Evolutionary conservation across 2,329 filamentous ascomycete species (phyloP).

Genomic region (Elsinoe ampelina): DNA sequence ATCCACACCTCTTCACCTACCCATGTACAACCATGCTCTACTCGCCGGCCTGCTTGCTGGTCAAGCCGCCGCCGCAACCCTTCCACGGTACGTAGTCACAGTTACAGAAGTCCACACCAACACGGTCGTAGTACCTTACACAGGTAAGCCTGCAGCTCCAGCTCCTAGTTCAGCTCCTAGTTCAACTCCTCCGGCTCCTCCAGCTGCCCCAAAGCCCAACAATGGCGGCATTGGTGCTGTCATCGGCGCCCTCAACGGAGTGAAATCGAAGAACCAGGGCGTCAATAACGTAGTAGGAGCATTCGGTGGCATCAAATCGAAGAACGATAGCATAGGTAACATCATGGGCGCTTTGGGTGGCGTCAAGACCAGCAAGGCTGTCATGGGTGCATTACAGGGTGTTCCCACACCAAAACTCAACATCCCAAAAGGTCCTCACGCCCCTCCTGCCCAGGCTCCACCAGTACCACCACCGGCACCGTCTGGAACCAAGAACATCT

Average conservation of each 20-base stretch:
- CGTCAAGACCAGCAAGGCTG: background rate
- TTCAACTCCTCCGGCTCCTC: background rate
- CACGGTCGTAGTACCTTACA: slow-evolving; percentile 7
- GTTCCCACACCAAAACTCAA: background rate
- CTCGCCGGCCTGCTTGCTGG: slow-evolving; percentile 14
- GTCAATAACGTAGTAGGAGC: background rate
- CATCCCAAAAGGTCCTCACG: background rate
- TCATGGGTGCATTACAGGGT: background rate
- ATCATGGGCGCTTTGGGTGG: slow-evolving; percentile 1
- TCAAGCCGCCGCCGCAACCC: slow-evolving; percentile 12
- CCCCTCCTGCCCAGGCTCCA: background rate
- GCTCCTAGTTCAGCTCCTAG: background rate
- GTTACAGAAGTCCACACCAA: slow-evolving; percentile 8
- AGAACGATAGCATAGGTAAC: background rate
- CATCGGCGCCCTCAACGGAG: background rate
- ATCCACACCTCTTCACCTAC: background rate
- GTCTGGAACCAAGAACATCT: background rate
- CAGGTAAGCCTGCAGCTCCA: background rate
- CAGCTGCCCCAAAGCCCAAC: background rate
- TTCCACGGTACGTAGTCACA: slow-evolving; percentile 9
- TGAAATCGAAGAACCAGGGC: background rate
- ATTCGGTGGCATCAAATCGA: background rate
- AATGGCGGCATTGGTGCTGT: background rate
- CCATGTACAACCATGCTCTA: slow-evolving; percentile 9
- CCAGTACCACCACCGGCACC: background rate